Conservation (phyloP, 164 flowering plant genomes). For the Cinnamomum chago region DNA sequence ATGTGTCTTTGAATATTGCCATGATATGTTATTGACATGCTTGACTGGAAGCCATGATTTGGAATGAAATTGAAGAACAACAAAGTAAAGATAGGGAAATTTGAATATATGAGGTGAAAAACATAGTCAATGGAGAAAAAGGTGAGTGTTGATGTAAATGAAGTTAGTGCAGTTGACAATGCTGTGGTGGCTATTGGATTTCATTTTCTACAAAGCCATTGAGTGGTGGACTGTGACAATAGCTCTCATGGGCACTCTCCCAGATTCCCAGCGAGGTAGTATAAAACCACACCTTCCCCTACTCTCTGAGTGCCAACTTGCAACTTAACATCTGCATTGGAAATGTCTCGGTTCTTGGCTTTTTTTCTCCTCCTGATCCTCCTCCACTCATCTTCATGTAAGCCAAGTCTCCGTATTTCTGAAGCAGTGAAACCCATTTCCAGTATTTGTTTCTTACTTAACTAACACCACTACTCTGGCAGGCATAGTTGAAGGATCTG, state of each 20-base stretch:
- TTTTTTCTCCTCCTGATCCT: slow-evolving; percentile 15
- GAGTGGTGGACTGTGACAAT: slow-evolving; percentile 38
- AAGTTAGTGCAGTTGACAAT: slow-evolving; percentile 46
- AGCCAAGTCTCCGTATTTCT: slow-evolving; percentile 3
- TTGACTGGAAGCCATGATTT: too few species aligned
- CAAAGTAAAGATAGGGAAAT: not conserved
- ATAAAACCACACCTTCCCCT: slow-evolving; percentile 18
- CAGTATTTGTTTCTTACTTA: not conserved
- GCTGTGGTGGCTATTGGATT: slow-evolving; percentile 30
- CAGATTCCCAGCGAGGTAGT: slow-evolving; percentile 7
- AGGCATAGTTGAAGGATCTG: slow-evolving; percentile 26
- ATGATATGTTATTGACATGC: too few species aligned
- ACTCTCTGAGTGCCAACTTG: slow-evolving; percentile 7
- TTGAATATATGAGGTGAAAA: not conserved
- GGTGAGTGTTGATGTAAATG: slow-evolving; percentile 10
- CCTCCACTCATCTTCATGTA: slow-evolving; percentile 28
- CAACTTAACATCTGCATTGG: slow-evolving; percentile 5
- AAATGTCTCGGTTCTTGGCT: slow-evolving; percentile 30
- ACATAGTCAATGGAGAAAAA: not conserved
- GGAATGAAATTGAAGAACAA: not conserved
- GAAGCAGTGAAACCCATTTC: not conserved
- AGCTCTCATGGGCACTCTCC: slow-evolving; percentile 16
- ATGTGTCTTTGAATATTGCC: too few species aligned
- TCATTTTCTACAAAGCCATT: slow-evolving; percentile 29
- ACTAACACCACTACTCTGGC: slow-evolving; percentile 5